Base-by-base conservation (phyloP, 129 eudicot species). In the Centrapalus pauciflorus region DNA sequence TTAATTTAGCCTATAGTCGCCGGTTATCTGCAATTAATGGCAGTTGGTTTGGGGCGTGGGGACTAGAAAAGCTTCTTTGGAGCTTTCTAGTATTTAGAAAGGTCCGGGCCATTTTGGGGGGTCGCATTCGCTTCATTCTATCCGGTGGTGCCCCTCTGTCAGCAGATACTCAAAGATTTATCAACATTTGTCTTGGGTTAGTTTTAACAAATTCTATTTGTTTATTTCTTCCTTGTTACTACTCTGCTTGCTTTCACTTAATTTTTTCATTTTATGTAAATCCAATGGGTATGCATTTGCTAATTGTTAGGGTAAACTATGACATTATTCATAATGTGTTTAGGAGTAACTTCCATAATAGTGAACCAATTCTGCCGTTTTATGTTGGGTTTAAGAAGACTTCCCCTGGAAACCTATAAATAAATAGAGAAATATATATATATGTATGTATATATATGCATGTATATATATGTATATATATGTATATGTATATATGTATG, bases 71-170 rank as follows among this genome's bases (percentile, higher is more conserved):
- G 83, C 66, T 74, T 64, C 55, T 92, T 4, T 92, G 98, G 98
- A 72, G 81, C 84, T 62, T 92, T 69, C 58, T 88, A 33, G 96
- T 92, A 45, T 92, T 92, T 64, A 79, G 77, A 69, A 92, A 92
- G 71, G 82, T 88, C 23, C 77, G 82, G 67, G 96, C 98, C 55
- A 82, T 92, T 74, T 77, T 92, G 67, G 98, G 98, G 17, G 96
- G 98, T 48, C 94, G 84, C n/a, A 82, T 88, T 8, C 98, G 98
- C 27, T 88, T 88, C 72, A 76, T 92, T 72, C 78, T 92, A 38
- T 92, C 96, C 55, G 98, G 98, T 30, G 98, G 98, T 5, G 98
- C 98, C 54, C 98, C 98, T 27, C 83, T 92, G 61, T 92, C 96
- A 32, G 85, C 85, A 45, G 90, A 83, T 74, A 92, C 98, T 57